Evolutionary conservation across 148 eudicot genomes (phyloP), one percentile per base, ranked within the genome.

Genomic region (Bassia scoparia): DNA sequence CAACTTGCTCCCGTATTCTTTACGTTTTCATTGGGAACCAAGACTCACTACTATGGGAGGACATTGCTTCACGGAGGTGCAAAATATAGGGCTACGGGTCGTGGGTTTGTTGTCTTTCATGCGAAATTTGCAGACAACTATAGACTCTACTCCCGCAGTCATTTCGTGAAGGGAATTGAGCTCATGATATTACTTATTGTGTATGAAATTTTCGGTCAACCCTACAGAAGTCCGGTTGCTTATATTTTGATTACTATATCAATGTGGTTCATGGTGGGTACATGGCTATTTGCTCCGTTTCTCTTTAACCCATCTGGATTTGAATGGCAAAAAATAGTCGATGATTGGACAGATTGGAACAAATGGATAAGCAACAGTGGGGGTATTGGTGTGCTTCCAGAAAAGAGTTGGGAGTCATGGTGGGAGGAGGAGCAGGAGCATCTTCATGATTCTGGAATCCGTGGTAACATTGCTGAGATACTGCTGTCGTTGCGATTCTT

Each of bases 371-470:
- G 84, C 82, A 95, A 90, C 74, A 72, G 74, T 43, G 99, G 99
- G 34, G 99, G 99, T 58, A 95, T 95, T 72, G 99, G 99, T 83
- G 99, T 95, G 41, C 92, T 90, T 44, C 82, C 94, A 13, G 96
- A 87, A 61, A 95, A 95, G 78, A 95, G 99, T 84, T 95, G 99
- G 99, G 99, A 95, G 76, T 95, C 99, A 41, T 95, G 99, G 99
- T 95, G 99, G 99, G 99, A 95, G 61, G 97, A 95, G 79, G 99
- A 95, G 69, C 99, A 91, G 74, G 99, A 95, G 71, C 99, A 92
- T 83, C 94, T 95, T 74, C 96, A 79, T 48, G 88, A 95, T 79
- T 86, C 97, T 79, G 99, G 99, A 43, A 71, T 80, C 53, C 87
- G 96, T 79, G 99, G 99, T 35, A 85, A 86, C 26, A 66, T 87